Evolutionary conservation across 768 basidiomycete species (phyloP).

Genomic region (Kwoniella botswanensis): DNA sequence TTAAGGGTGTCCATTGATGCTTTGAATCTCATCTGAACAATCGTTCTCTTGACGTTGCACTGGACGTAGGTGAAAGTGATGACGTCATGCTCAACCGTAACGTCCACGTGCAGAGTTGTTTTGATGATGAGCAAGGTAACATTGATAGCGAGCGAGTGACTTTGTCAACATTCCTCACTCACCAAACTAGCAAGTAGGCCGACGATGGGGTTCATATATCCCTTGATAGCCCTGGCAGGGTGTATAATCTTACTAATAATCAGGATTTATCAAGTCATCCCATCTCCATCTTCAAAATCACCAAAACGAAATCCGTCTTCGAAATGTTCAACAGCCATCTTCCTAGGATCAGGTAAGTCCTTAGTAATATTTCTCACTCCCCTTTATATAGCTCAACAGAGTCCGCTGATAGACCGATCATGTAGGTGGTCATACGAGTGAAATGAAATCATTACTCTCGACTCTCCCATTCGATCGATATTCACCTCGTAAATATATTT

Average conservation of each 20-base stretch:
- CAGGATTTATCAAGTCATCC: slow-evolving; percentile 31
- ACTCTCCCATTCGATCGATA: slow-evolving; percentile 77
- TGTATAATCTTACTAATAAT: slow-evolving; percentile 20
- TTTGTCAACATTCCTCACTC: no score
- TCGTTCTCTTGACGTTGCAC: no score
- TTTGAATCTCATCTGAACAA: no score
- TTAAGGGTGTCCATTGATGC: no score
- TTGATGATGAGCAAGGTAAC: background rate
- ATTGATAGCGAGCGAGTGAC: background rate
- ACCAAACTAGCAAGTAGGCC: no score
- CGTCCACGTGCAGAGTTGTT: background rate
- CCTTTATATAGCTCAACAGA: background rate
- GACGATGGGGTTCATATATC: no score
- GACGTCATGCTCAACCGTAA: slow-evolving; percentile 2
- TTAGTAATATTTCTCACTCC: background rate
- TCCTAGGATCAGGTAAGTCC: slow-evolving; percentile 85
- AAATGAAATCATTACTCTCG: slow-evolving; percentile 75
- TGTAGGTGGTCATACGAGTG: slow-evolving; percentile 90
- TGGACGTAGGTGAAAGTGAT: background rate
- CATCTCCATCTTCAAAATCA: background rate
- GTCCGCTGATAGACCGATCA: slow-evolving; percentile 14
- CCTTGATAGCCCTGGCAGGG: background rate
- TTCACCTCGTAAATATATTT: slow-evolving; percentile 75
- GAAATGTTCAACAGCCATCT: slow-evolving; percentile 72
- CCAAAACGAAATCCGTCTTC: slow-evolving; percentile 14